Percentiles rank a stretch among this genome's conserved stretches.
These are phyloP conservation scores for Ensete glaucum DNA, from an alignment of 176 grass and related monocot species.

Conservation along the genomic window DNA sequence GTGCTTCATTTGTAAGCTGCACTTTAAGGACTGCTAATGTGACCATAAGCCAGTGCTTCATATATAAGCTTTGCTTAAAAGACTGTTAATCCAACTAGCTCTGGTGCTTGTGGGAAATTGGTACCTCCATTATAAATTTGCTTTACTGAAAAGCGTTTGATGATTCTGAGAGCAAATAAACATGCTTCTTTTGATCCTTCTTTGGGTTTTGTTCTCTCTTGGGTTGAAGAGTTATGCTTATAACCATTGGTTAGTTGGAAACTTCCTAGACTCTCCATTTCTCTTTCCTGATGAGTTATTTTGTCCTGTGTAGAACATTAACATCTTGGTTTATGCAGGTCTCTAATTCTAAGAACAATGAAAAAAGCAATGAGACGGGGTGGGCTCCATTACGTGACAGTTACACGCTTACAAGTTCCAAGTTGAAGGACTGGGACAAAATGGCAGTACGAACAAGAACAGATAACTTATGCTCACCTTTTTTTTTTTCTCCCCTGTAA, in stretches of 20 bases:
- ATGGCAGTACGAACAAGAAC: constrained; percentile 6
- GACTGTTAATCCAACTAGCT: too few relatives aligned
- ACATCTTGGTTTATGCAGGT: background rate
- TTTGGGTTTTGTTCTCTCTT: constrained; percentile 6
- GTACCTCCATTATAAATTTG: too few relatives aligned
- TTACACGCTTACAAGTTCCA: constrained; percentile 25
- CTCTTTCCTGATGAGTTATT: background rate
- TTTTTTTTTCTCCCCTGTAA: background rate
- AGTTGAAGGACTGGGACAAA: constrained; percentile 33
- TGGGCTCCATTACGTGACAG: constrained; percentile 26
- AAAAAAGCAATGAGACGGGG: constrained; percentile 4
- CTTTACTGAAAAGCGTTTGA: too few relatives aligned
- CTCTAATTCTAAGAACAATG: background rate
- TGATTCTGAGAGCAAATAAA: too few relatives aligned
- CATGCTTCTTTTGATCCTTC: background rate
- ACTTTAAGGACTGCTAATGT: too few relatives aligned
- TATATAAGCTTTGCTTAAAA: too few relatives aligned
- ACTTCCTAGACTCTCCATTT: too few relatives aligned
- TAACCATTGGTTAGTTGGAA: too few relatives aligned
- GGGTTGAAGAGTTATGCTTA: too few relatives aligned
- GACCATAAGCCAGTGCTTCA: too few relatives aligned
- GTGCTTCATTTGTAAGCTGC: too few relatives aligned
- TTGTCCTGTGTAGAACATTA: background rate
- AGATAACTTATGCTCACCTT: background rate
- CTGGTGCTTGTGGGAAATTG: too few relatives aligned